These are phyloP conservation scores for Coemansia linderi DNA, from an alignment of 371 early-diverging fungal species.

Conservation along the genomic window DNA sequence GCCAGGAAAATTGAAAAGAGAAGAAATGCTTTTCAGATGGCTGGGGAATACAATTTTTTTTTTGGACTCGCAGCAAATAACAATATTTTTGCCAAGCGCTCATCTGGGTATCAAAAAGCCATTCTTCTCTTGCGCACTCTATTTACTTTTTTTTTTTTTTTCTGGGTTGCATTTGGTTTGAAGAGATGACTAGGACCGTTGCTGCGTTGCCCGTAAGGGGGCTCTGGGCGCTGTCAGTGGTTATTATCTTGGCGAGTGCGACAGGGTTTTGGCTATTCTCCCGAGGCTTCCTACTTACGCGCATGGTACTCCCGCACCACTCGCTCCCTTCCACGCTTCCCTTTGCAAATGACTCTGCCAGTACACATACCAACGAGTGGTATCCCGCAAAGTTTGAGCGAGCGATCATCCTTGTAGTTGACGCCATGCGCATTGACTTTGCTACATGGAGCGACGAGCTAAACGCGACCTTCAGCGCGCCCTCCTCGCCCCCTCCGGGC, in stretches of 20 bases:
- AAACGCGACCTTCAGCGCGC: constrained; percentile 3
- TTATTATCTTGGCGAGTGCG: constrained; percentile 23
- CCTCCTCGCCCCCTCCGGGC: constrained; percentile 35
- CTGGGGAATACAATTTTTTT: too few relatives aligned
- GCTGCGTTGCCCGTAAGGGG: constrained; percentile 22
- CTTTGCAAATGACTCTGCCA: background rate
- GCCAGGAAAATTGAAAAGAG: too few relatives aligned
- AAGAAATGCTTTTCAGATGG: too few relatives aligned
- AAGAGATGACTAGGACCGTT: background rate
- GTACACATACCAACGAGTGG: constrained; percentile 54
- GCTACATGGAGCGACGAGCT: constrained; percentile 48
- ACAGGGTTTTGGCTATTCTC: constrained; percentile 69
- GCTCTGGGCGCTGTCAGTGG: constrained; percentile 25
- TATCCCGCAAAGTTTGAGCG: constrained; percentile 64
- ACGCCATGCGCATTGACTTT: constrained; percentile 91
- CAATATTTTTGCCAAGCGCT: too few relatives aligned
- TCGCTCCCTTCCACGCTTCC: constrained; percentile 23
- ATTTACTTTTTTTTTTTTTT: background rate
- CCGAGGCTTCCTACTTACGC: constrained; percentile 81
- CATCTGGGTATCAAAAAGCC: too few relatives aligned
- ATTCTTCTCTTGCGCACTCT: too few relatives aligned
- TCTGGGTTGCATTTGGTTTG: background rate
- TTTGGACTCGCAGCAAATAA: too few relatives aligned
- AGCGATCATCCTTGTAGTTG: constrained; percentile 79
- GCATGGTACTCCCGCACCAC: constrained; percentile 67